Evolutionary conservation across 176 grass and related monocot genomes (phyloP), one percentile per base, ranked within the genome.

Genomic region (Musa beccarii): DNA sequence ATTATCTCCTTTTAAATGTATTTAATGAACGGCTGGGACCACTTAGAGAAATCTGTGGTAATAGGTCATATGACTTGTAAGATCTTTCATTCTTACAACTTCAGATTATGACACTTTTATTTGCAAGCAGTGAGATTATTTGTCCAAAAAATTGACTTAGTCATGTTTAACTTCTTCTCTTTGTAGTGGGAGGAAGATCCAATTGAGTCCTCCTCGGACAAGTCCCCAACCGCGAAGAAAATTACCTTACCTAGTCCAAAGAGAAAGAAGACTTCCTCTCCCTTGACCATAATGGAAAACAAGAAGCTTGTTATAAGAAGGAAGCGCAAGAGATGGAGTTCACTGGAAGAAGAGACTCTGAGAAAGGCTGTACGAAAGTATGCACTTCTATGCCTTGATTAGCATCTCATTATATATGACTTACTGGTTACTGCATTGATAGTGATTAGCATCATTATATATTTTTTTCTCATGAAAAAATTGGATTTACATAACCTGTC

Each of bases 311-410:
- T 6, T 70, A 67, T 6, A 28, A 80, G 73, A 57, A 85, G 78
- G 74, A 69, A 72, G 24, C 2, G 16, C n/a, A 77, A 77, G 49
- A 80, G 24, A 72, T 85, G 83, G 83, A 85, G 51, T 21, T 16
- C 55, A 2, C 15, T 73, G 49, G 83, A 85, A 75, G 83, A 85
- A 71, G 83, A 77, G 52, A 76, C 83, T 72, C 63, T 85, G 54
- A 70, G 63, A 76, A 73, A 65, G 13, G 83, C 72, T 54, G 83
- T 85, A 14, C 23, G 61, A 23, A 75, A 65, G 83, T 85, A 85
- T 25, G 28, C 14, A 69, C 28, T 73, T 76, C 62, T 73, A n/a
- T 80, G 26, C 50, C 51, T 43, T 49, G 8, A 51, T 61, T 64
- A 52, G 19, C 56, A 19, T 77, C 22, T 22, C 49, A 23, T 16